Percentiles rank a stretch among this genome's conserved stretches.
These are phyloP conservation scores for Camillea tinctor DNA, from an alignment of 2,329 filamentous ascomycete species.

Conservation along the genomic window DNA sequence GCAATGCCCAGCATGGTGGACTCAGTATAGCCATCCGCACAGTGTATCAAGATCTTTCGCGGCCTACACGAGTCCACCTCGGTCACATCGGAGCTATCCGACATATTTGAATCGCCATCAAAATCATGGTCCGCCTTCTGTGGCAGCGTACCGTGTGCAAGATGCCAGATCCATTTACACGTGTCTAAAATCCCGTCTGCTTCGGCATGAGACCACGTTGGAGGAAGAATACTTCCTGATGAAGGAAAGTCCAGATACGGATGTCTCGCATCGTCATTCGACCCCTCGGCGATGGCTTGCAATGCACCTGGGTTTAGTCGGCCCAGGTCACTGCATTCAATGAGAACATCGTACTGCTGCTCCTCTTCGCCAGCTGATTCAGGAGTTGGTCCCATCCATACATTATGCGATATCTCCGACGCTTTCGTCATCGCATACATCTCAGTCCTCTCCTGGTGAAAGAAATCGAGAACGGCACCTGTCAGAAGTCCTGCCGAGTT, in stretches of 20 bases:
- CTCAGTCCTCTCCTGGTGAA: conserved; percentile 82
- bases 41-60: conserved; percentile 83
- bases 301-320: conserved; percentile 70
- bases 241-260: conserved; percentile 77
- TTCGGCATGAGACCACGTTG: conserved; percentile 79
- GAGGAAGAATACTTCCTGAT: conserved; percentile 86
- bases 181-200: conserved; percentile 82
- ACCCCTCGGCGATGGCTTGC: conserved; percentile 58
- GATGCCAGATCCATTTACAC: conserved; percentile 84
- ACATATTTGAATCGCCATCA: conserved; percentile 46
- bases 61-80: conserved; percentile 39
- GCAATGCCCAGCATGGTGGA: conserved; percentile 84
- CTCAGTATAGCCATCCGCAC: conserved; percentile 94
- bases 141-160: conserved; percentile 65
- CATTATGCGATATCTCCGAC: conserved; percentile 84
- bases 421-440: conserved; percentile 93
- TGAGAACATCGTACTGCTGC: conserved; percentile 73
- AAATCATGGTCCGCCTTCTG: conserved; percentile 32
- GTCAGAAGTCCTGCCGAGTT: conserved; percentile 71
- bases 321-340: conserved; percentile 86
- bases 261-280: conserved; percentile 41
- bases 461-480: conserved; percentile 81
- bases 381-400: conserved; percentile 86
- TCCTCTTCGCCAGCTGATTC: conserved; percentile 62
- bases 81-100: conserved; percentile 31